These are phyloP conservation scores for Apophysomyces ossiformis DNA, from an alignment of 371 early-diverging fungal genomes.

Conservation along the genomic window DNA sequence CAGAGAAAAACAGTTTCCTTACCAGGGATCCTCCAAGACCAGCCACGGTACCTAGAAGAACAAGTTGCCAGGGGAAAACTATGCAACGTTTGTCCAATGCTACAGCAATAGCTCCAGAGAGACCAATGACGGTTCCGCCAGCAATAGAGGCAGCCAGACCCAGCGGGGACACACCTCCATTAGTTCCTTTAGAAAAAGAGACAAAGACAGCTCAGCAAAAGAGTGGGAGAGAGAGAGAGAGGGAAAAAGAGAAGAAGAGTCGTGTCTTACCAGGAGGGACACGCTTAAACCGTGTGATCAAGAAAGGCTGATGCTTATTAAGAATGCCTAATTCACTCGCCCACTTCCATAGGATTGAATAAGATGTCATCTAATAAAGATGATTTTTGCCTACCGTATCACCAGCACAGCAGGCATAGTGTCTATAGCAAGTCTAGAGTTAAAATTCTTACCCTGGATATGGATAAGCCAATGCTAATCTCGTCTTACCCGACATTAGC, in stretches of 20 bases:
- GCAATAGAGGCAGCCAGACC: conserved; percentile 70
- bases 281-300: conserved; percentile 70
- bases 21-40: conserved; percentile 80
- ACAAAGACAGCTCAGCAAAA: background rate
- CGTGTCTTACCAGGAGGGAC: conserved; percentile 66
- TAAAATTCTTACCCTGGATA: background rate
- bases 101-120: conserved; percentile 61
- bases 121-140: conserved; percentile 79
- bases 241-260: background rate
- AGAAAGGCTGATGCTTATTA: conserved; percentile 69
- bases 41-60: conserved; percentile 58
- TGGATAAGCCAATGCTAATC: background rate
- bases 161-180: conserved; percentile 77
- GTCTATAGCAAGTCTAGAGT: conserved; percentile 35
- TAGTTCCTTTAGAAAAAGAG: conserved; percentile 63
- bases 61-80: conserved; percentile 39
- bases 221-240: background rate
- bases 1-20: conserved; percentile 14
- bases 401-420: conserved; percentile 87
- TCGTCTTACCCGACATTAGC: conserved; percentile 58
- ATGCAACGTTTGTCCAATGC: conserved; percentile 50
- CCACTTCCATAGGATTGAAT: conserved; percentile 52
- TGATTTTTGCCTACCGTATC: conserved; percentile 65
- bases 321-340: conserved; percentile 88
- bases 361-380: no score